phyloP scores from a whole-genome alignment of 371 early-diverging fungal species.

The Haplosporangium sp. region DNA sequence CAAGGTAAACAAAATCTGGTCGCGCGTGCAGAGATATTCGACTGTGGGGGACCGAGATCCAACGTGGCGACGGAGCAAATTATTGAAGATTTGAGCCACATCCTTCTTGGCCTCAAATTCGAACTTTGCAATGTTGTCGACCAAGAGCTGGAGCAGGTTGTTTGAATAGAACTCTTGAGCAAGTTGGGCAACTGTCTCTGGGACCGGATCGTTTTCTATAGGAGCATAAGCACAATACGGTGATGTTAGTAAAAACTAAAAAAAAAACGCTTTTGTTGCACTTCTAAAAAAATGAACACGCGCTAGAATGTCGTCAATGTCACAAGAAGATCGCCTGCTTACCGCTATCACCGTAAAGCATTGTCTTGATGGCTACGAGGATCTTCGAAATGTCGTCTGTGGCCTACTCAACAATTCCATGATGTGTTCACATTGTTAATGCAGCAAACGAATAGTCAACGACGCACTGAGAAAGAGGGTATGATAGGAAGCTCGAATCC shows the following conservation, averaged over 20 bases:
- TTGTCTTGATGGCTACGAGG: slow-evolving; percentile 89
- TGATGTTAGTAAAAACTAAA: neutral
- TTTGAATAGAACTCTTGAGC: slow-evolving; percentile 94
- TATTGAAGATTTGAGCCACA: slow-evolving; percentile 96
- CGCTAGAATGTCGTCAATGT: neutral
- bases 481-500: neutral
- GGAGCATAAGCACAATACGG: neutral
- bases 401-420: too few relatives aligned
- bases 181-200: slow-evolving; percentile 93
- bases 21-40: slow-evolving; percentile 89
- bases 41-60: slow-evolving; percentile 96
- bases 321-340: slow-evolving; percentile 22
- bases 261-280: slow-evolving; percentile 5
- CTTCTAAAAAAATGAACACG: neutral
- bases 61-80: slow-evolving; percentile 93
- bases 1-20: slow-evolving; percentile 84
- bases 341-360: slow-evolving; percentile 94
- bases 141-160: slow-evolving; percentile 86
- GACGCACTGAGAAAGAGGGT: neutral
- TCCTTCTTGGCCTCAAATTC: slow-evolving; percentile 99
- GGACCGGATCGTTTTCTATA: slow-evolving; percentile 86
- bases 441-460: slow-evolving; percentile 8
- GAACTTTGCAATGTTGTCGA: slow-evolving; percentile 86
- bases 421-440: too few relatives aligned
- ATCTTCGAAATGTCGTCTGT: slow-evolving; percentile 96